These are phyloP conservation scores for Fusarium dimerum DNA, from an alignment of 2,329 filamentous ascomycete species.

Conservation along the genomic window DNA sequence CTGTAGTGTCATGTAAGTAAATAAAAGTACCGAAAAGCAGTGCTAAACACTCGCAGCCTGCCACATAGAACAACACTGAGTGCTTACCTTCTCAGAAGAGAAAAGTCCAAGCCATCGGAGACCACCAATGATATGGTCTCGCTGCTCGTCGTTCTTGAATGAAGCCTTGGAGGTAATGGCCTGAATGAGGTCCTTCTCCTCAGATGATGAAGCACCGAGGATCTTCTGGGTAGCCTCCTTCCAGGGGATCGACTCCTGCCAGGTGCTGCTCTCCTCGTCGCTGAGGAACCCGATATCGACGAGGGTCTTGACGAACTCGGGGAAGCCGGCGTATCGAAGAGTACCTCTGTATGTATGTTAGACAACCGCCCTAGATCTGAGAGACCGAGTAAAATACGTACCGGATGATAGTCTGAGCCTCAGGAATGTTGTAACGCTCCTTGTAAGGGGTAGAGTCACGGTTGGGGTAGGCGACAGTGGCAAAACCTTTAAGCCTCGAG, in stretches of 20 bases:
- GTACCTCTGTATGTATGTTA: constrained; percentile 49
- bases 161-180: constrained; percentile 71
- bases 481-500: constrained; percentile 52
- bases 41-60: no score
- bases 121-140: constrained; percentile 68
- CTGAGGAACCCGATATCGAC: constrained; percentile 88
- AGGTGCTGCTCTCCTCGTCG: constrained; percentile 56
- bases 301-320: constrained; percentile 82
- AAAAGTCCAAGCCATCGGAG: constrained; percentile 60
- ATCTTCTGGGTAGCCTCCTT: constrained; percentile 82
- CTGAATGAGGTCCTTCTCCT: constrained; percentile 68
- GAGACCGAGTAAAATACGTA: no score
- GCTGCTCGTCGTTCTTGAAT: constrained; percentile 53
- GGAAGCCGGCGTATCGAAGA: constrained; percentile 85
- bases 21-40: constrained; percentile 50
- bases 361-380: no score
- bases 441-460: constrained; percentile 85
- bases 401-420: constrained; percentile 85
- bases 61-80: no score
- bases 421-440: constrained; percentile 88
- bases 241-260: constrained; percentile 68
- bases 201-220: constrained; percentile 65
- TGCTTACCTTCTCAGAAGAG: constrained; percentile 4
- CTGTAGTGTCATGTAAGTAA: constrained; percentile 57
- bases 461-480: constrained; percentile 92